Percentiles rank a stretch among this genome's conserved stretches.
Evolutionary conservation across 2,329 filamentous ascomycete species (phyloP).

Genomic region (Albophoma yamanashiensis): DNA sequence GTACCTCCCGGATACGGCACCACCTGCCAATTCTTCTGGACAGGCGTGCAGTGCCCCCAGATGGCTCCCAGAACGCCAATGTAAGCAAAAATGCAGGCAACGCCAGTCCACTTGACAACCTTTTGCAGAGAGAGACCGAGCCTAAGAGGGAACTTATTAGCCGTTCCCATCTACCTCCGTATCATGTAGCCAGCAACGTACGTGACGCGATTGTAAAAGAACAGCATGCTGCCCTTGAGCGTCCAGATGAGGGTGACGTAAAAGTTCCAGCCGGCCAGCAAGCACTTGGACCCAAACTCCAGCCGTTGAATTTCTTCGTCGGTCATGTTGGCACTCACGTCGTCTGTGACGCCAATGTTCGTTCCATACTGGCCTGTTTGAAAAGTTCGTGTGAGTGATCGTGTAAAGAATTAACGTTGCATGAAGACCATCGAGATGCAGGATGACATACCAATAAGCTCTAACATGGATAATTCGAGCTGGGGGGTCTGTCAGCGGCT

Average conservation of each 20-base stretch:
- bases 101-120: slow-evolving; percentile 22
- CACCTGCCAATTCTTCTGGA: slow-evolving; percentile 28
- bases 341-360: slow-evolving; percentile 23
- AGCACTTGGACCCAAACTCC: slow-evolving; percentile 22
- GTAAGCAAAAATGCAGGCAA: slow-evolving; percentile 19
- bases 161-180: background rate
- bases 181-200: slow-evolving; percentile 9
- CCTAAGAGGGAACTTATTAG: slow-evolving; percentile 6
- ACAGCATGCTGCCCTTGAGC: slow-evolving; percentile 31
- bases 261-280: slow-evolving; percentile 26
- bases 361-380: slow-evolving; percentile 24
- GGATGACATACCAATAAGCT: slow-evolving; percentile 18
- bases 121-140: slow-evolving; percentile 25
- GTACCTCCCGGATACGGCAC: slow-evolving; percentile 27
- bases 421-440: background rate
- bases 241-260: slow-evolving; percentile 31
- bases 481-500: background rate
- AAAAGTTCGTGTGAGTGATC: background rate
- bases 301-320: slow-evolving; percentile 15
- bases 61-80: slow-evolving; percentile 20
- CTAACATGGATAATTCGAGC: slow-evolving; percentile 19
- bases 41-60: slow-evolving; percentile 24
- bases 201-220: slow-evolving; percentile 31
- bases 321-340: slow-evolving; percentile 18
- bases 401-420: too few species aligned